Percentiles rank a stretch among this genome's conserved stretches.
phyloP scores from a whole-genome alignment of 139 green algal genomes.

The Picochlorum sp. region DNA sequence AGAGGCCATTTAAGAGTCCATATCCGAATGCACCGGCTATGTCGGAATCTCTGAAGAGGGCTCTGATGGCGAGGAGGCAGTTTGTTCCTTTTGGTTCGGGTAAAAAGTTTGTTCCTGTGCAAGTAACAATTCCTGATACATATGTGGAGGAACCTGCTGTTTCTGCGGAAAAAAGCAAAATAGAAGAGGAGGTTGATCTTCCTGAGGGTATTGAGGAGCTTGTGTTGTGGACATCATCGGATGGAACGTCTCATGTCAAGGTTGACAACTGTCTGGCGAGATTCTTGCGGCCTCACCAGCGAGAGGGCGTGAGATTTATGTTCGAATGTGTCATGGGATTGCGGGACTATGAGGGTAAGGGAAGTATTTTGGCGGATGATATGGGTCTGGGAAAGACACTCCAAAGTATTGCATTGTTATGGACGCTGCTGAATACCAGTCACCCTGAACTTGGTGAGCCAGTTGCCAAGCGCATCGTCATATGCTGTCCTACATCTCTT shows the following conservation, averaged over 20 bases:
- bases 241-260: constrained; percentile 25
- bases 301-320: constrained; percentile 97
- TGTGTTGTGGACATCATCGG: constrained; percentile 59
- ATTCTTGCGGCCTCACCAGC: constrained; percentile 86
- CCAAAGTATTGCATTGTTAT: constrained; percentile 88
- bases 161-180: neutral
- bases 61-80: constrained; percentile 43
- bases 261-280: constrained; percentile 82
- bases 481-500: constrained; percentile 95
- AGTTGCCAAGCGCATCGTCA: constrained; percentile 74
- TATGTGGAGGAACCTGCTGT: neutral
- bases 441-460: constrained; percentile 55
- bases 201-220: constrained; percentile 58
- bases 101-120: constrained; percentile 34
- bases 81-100: constrained; percentile 76
- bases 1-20: constrained; percentile 56
- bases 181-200: constrained; percentile 24
- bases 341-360: constrained; percentile 32
- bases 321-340: constrained; percentile 95
- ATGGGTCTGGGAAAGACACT: constrained; percentile 89
- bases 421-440: constrained; percentile 76
- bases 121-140: constrained; percentile 10
- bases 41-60: constrained; percentile 49
- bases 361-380: constrained; percentile 95
- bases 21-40: constrained; percentile 34